Evolutionary conservation across 2,329 filamentous ascomycete genomes (phyloP), one percentile per base, ranked within the genome.

Genomic region (Westerdykella aurantiaca): DNA sequence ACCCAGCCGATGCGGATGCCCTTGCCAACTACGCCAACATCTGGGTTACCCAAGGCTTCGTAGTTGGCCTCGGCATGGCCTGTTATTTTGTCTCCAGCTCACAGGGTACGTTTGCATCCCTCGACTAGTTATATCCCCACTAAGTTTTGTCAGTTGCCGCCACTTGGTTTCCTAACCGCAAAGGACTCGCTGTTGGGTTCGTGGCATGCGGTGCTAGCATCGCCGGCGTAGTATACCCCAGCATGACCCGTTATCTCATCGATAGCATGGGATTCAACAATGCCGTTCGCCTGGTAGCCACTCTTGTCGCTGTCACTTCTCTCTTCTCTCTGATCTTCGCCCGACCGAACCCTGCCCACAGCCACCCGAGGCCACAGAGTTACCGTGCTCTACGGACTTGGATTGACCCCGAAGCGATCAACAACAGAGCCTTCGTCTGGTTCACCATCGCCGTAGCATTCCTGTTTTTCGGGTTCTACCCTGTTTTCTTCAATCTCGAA

Each of bases 51-150:
- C 72, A 76, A 53, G 73, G 73, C 4, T 53, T 76, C 33, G 55
- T 75, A 31, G 66, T 66, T 21, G 72, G 72, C 5, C 45, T 75
- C 9, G 74, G 74, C 9, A 76, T 76, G 73, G 67, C 71, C n/a
- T 75, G 72, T 49, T 75, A 73, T 57, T 76, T 76, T 49, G 73
- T 76, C 4, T 69, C 69, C 18, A 74, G 72, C 48, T 75, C 73
- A 18, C 72, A 75, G 61, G 65, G 72, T 74, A 66, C 45, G 67
- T 57, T 7, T 12, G 7, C 12, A 22, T n/a, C 22, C 17, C 1
- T 5, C 1, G 18, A 17, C 22, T 39, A 7, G 31, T 12, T 11
- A 43, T 5, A 31, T 6, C 33, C 25, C 16, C 21, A 25, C 47
- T 54, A 35, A 59, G 39, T 39, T n/a, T 31, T n/a, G 42, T 44